phyloP scores from a whole-genome alignment of 306 rosid species.

The Rosa multiflora region DNA sequence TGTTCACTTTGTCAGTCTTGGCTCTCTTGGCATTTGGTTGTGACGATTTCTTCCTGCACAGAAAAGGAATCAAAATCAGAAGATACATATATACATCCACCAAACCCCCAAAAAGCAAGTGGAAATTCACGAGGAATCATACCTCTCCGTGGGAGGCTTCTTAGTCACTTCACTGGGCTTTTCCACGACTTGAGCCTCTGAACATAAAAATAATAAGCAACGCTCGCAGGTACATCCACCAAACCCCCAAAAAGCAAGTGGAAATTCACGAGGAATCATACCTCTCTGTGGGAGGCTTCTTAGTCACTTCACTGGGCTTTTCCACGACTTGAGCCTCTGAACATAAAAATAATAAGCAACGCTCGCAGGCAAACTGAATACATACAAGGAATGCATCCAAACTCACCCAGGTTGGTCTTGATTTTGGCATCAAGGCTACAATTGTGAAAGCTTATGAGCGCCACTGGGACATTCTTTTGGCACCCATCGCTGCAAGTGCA shows the following conservation, averaged over 20 bases:
- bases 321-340: conserved; percentile 78
- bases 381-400: not conserved
- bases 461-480: too few relatives aligned
- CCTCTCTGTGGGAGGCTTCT: conserved; percentile 48
- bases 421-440: too few relatives aligned
- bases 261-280: conserved; percentile 12
- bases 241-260: not conserved
- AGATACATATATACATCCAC: not conserved
- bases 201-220: not conserved
- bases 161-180: conserved; percentile 45
- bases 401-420: too few relatives aligned
- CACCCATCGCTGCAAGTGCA: too few relatives aligned
- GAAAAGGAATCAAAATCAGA: not conserved
- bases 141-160: conserved; percentile 49
- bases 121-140: not conserved
- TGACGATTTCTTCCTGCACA: conserved; percentile 39
- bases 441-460: too few relatives aligned
- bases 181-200: conserved; percentile 78
- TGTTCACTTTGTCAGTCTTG: conserved; percentile 47
- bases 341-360: not conserved
- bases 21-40: conserved; percentile 63
- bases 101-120: too few relatives aligned
- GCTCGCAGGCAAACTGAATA: not conserved
- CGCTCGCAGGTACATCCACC: not conserved
- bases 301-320: conserved; percentile 42